A percentile compares a stretch with the other conserved stretches of the same genome.
Conservation (phyloP, 495 filamentous ascomycete genomes). For the Lophiotrema nucula region DNA sequence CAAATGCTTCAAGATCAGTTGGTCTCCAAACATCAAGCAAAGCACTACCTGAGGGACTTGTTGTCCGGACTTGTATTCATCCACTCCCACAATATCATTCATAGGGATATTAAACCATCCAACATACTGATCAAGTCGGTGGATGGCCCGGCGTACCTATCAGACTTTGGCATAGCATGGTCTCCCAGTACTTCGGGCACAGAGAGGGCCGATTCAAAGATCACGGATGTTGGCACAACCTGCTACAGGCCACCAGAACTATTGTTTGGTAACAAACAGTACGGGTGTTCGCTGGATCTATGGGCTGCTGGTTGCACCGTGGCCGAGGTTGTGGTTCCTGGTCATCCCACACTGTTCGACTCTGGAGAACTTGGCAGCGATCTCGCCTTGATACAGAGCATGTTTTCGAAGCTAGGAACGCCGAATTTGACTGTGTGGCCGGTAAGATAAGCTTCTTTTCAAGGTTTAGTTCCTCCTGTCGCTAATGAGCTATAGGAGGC, state of each 20-base stretch:
- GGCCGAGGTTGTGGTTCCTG: constrained; percentile 56
- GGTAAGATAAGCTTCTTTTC: constrained; percentile 47
- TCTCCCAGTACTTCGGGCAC: constrained; percentile 57
- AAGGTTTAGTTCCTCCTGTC: not conserved
- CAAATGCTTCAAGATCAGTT: constrained; percentile 52
- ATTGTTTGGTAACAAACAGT: constrained; percentile 77
- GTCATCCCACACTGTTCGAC: constrained; percentile 68
- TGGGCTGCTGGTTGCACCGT: constrained; percentile 88
- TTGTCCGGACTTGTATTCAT: constrained; percentile 71
- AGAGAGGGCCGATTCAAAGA: constrained; percentile 68
- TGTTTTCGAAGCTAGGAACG: constrained; percentile 86
- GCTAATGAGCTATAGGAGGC: constrained; percentile 50
- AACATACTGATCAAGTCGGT: constrained; percentile 73
- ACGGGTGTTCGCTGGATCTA: constrained; percentile 71
- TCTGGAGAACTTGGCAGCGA: constrained; percentile 87
- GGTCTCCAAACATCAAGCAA: constrained; percentile 48
- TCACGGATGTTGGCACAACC: constrained; percentile 90
- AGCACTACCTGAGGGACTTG: constrained; percentile 58
- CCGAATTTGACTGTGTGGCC: constrained; percentile 78
- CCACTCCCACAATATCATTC: constrained; percentile 74
- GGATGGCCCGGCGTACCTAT: constrained; percentile 69
- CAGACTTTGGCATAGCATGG: constrained; percentile 93
- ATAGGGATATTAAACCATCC: constrained; percentile 91
- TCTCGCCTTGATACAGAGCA: constrained; percentile 81
- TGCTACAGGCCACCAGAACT: constrained; percentile 88